Evolutionary conservation across 1,284 basidiomycete species (phyloP).

Genomic region (Malassezia arunalokei): DNA sequence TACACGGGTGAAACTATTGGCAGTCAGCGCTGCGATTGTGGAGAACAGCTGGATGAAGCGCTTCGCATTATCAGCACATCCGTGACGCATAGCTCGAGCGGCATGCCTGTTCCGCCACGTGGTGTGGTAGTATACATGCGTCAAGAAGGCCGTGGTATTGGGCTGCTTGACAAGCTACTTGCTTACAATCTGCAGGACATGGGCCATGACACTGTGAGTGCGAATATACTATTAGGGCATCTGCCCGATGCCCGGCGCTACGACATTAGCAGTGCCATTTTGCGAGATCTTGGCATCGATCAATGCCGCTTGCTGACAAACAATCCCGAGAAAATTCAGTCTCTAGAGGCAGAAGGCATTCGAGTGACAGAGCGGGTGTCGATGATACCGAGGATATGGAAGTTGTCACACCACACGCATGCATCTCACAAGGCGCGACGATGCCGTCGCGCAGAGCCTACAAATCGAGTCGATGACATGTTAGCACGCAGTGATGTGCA

Average conservation of each 20-base stretch:
- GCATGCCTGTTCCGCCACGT: constrained; percentile 16
- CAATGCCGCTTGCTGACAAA: constrained; percentile 71
- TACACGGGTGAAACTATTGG: constrained; percentile 98
- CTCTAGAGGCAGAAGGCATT: constrained; percentile 71
- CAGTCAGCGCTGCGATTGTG: constrained; percentile 96
- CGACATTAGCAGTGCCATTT: constrained; percentile 76
- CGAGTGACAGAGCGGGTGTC: constrained; percentile 69
- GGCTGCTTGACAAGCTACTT: constrained; percentile 83
- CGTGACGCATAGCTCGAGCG: not conserved
- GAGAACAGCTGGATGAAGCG: constrained; percentile 94
- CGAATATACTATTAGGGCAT: constrained; percentile 89
- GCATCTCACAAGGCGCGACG: not conserved
- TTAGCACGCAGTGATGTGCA: not conserved
- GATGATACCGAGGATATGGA: constrained; percentile 92
- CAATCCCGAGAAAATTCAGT: constrained; percentile 91
- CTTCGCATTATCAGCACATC: constrained; percentile 65
- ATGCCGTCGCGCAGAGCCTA: not conserved
- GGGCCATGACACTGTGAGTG: constrained; percentile 93
- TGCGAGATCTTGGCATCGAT: constrained; percentile 72
- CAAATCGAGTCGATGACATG: constrained; percentile 13
- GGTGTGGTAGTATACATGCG: constrained; percentile 95
- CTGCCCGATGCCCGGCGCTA: constrained; percentile 87
- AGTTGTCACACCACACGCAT: constrained; percentile 1
- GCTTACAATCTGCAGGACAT: constrained; percentile 98
- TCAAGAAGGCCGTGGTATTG: constrained; percentile 97